Conservation (phyloP, 345 rosid species). For the Citrus inodora region DNA sequence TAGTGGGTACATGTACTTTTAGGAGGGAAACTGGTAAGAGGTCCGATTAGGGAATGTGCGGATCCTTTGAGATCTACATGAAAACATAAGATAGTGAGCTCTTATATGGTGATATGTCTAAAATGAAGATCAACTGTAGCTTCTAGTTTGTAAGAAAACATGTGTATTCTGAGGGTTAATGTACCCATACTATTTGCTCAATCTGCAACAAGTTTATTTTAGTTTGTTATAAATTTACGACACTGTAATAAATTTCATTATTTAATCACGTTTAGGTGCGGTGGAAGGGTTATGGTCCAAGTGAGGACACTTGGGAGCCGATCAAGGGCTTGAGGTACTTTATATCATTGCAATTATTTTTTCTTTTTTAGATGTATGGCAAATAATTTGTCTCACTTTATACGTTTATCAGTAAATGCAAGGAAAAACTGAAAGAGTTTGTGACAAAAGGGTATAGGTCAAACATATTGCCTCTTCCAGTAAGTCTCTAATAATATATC, state of each 20-base stretch:
- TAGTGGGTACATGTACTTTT: no score
- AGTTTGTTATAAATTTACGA: no score
- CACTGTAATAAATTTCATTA: background rate
- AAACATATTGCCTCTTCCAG: conserved; percentile 41
- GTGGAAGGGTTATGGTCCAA: conserved; percentile 33
- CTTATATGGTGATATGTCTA: background rate
- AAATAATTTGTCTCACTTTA: background rate
- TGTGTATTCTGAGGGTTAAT: no score
- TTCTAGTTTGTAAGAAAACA: no score
- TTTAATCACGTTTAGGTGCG: conserved; percentile 20
- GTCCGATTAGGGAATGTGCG: background rate
- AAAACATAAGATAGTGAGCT: background rate
- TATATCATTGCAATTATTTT: background rate
- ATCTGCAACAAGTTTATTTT: no score
- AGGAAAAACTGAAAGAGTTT: conserved; percentile 29
- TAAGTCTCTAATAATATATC: conserved; percentile 8
- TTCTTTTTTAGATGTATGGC: background rate
- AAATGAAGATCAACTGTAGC: background rate
- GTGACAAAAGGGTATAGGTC: conserved; percentile 28
- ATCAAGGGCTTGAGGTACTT: conserved; percentile 26
- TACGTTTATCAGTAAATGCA: conserved; percentile 21
- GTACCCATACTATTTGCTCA: no score
- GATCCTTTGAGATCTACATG: background rate
- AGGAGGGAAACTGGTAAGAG: no score
- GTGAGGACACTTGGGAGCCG: conserved; percentile 44